These are phyloP conservation scores for Leccinum pellstonianum DNA, from an alignment of 768 basidiomycete species.

Conservation along the genomic window DNA sequence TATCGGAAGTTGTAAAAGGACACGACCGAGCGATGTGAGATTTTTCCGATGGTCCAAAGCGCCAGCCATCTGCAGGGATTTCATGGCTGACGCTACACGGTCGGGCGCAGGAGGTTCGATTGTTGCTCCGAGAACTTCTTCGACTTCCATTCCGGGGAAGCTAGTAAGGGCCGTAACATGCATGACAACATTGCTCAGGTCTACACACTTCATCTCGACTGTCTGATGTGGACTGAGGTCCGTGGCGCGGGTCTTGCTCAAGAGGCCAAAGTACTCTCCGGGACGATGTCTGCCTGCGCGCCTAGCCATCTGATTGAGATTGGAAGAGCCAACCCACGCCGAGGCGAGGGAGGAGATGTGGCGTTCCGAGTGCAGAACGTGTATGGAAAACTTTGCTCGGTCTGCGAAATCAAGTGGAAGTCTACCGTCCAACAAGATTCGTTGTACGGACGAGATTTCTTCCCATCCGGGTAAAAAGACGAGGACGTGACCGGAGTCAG, in stretches of 20 bases:
- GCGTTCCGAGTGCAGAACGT: constrained; percentile 83
- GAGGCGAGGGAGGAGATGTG: constrained; percentile 88
- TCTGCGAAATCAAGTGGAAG: constrained; percentile 65
- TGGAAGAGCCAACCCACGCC: constrained; percentile 89
- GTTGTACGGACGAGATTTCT: constrained; percentile 76
- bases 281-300: constrained; percentile 89
- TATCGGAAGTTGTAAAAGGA: constrained; percentile 85
- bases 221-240: constrained; percentile 76
- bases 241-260: constrained; percentile 60
- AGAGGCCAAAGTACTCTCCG: constrained; percentile 88
- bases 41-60: constrained; percentile 76
- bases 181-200: constrained; percentile 92
- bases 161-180: constrained; percentile 93
- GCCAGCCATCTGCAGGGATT: constrained; percentile 78
- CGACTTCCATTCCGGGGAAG: constrained; percentile 81
- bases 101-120: constrained; percentile 86
- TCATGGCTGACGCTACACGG: constrained; percentile 78
- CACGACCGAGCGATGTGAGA: constrained; percentile 83
- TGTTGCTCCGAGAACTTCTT: constrained; percentile 78
- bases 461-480: constrained; percentile 95
- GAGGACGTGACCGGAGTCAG: constrained; percentile 82
- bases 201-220: constrained; percentile 93
- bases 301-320: constrained; percentile 87
- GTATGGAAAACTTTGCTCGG: constrained; percentile 58
- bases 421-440: constrained; percentile 49